Base-by-base conservation (phyloP, 345 rosid genomes). In the Angophora floribunda region DNA sequence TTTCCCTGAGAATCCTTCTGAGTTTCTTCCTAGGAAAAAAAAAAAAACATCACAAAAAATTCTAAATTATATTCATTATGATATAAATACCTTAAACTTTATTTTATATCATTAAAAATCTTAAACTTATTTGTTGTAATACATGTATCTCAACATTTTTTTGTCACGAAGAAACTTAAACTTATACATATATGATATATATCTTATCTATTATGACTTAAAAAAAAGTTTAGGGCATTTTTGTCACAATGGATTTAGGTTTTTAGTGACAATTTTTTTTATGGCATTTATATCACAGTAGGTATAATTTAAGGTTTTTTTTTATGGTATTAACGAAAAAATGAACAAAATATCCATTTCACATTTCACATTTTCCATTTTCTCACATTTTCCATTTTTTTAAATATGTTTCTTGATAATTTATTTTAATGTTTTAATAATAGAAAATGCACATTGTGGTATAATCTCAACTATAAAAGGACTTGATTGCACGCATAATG, bases 191-290 rank as follows among this genome's bases (percentile, higher is more conserved):
- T 55, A 4, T 22, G 11, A 55, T 11, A 55, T 55, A 21, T 55
- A 55, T 36, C 41, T 36, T 36, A 36, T 36, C 41, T 36, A 36
- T 36, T 22, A 22, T 55, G 28, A 55, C 28, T 1, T 21, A 21
- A 55, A 0, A 51, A 51, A 52, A 53, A 0, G 4, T 17, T 52
- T 55, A 0, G 61, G 1, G 21, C 22, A 21, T 55, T 21, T 21
- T 55, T 55, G 61, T 55, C 61, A 22, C 28, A n/a, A n/a, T n/a
- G n/a, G n/a, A n/a, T n/a, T n/a, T n/a, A n/a, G n/a, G n/a, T n/a
- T n/a, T n/a, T n/a, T n/a, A n/a, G n/a, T n/a, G n/a, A n/a, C n/a
- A n/a, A n/a, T n/a, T n/a, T n/a, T n/a, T n/a, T n/a, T 55, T 2
- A 55, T 21, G 61, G 2, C 22, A 21, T 55, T 22, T 55, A 28